phyloP scores from a whole-genome alignment of 257 asterid genomes.

The Nicotiana noctiflora region DNA sequence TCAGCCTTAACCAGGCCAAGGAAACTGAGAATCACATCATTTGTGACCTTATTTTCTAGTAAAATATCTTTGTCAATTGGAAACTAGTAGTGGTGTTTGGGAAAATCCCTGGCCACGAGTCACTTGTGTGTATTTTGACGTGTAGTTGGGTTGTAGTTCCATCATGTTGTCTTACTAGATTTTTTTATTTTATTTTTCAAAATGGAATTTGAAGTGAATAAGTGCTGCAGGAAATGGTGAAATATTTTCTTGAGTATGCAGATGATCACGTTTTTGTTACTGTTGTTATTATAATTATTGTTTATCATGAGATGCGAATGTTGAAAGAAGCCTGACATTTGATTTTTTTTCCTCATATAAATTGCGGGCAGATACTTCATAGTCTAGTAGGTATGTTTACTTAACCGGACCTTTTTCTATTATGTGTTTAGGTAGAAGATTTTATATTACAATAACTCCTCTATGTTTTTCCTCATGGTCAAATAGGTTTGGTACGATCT shows the following conservation, averaged over 20 bases:
- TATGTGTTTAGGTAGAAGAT: not conserved
- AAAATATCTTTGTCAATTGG: not conserved
- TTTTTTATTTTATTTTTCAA: not conserved
- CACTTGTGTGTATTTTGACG: not conserved
- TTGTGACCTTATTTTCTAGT: not conserved
- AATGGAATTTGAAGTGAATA: not conserved
- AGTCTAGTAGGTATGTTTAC: conserved; percentile 30
- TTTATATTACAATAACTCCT: not conserved
- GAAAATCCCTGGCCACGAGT: not conserved
- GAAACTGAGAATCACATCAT: not conserved
- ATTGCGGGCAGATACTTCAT: conserved; percentile 33
- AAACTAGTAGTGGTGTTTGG: not conserved
- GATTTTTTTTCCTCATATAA: not conserved
- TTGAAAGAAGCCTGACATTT: not conserved
- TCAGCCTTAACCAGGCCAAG: not conserved
- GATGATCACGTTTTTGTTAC: not conserved
- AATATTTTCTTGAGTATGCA: not conserved
- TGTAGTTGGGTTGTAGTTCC: not conserved
- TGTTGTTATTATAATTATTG: not conserved
- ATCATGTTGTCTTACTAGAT: not conserved
- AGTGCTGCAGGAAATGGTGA: not conserved
- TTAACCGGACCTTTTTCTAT: not conserved
- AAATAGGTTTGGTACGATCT: conserved; percentile 67
- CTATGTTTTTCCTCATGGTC: not conserved
- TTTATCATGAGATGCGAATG: not conserved